These are phyloP conservation scores for Geotrichum restrictum DNA, from an alignment of 1,139 yeast genomes.

Conservation along the genomic window DNA sequence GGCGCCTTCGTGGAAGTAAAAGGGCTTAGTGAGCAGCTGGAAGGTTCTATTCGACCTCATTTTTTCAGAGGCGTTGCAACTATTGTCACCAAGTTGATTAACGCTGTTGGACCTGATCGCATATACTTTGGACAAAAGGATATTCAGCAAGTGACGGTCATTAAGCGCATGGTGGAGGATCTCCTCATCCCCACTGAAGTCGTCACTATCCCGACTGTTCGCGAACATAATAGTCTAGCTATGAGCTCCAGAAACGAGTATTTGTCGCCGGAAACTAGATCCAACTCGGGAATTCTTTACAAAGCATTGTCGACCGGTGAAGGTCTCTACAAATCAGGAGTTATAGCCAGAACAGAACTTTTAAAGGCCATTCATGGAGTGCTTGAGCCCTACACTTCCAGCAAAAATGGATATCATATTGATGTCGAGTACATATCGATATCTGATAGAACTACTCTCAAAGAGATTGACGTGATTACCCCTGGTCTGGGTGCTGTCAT, in stretches of 20 bases:
- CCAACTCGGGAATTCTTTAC: constrained; percentile 54
- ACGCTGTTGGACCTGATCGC: constrained; percentile 63
- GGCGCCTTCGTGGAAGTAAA: constrained; percentile 83
- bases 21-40: constrained; percentile 82
- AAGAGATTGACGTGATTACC: constrained; percentile 50
- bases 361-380: constrained; percentile 29
- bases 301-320: constrained; percentile 52
- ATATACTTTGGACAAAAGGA: constrained; percentile 96
- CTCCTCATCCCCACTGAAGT: constrained; percentile 63
- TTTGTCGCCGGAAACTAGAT: constrained; percentile 50
- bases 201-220: constrained; percentile 64
- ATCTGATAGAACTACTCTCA: constrained; percentile 63
- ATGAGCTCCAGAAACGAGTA: constrained; percentile 86
- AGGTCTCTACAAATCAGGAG: constrained; percentile 32
- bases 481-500: constrained; percentile 54
- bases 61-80: constrained; percentile 97
- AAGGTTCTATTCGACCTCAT: constrained; percentile 82
- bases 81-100: constrained; percentile 78
- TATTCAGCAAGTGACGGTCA: constrained; percentile 84
- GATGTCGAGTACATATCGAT: constrained; percentile 71
- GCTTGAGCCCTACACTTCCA: constrained; percentile 33
- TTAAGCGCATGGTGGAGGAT: constrained; percentile 70
- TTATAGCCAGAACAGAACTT: constrained; percentile 38
- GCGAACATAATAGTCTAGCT: constrained; percentile 75
- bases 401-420: constrained; percentile 35